Evolutionary conservation across 345 rosid genomes (phyloP), one percentile per base, ranked within the genome.

Genomic region (Sisymbrium irio): DNA sequence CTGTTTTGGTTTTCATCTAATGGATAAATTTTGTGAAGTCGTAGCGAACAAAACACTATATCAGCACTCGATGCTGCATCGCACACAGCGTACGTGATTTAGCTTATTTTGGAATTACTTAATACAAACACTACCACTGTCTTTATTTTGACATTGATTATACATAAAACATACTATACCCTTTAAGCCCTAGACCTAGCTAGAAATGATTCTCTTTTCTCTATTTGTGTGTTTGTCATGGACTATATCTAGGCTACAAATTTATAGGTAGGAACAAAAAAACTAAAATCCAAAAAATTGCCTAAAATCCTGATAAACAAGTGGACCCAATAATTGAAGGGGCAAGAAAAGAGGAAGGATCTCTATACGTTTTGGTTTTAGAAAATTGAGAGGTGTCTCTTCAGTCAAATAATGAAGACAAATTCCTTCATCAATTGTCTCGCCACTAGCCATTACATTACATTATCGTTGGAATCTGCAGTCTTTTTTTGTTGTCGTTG

Each of bases 271-370:
- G 19, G 58, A 19, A 57, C 61, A 39, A 9, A 39, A 35, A 32
- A 9, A 14, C 62, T 20, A 67, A 20, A 61, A 50, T 41, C 79
- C 74, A 68, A 68, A 68, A 65, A 20, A 0, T 4, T 61, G 30
- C 57, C 36, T 61, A 32, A 75, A 68, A 15, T 41, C 20, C 30
- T 50, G 40, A 42, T 12, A 25, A 75, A 61, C 67, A 60, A 62
- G 18, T 76, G 75, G 51, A 68, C 32, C 69, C 60, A 62, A 62
- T 62, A 18, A 62, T 62, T 65, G 22, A 69, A 54, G 59, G 56
- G 62, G 57, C 74, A 68, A 32, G 55, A 61, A 44, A 68, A 53
- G 57, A 15, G 69, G 69, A 42, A 30, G 14, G 30, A 57, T 65
- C 33, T 35, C 66, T 35, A 9, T 45, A 35, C 17, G 25, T 19